Evolutionary conservation across 2,329 filamentous ascomycete genomes (phyloP), one percentile per base, ranked within the genome.

Genomic region (Aureobasidium sp.): DNA sequence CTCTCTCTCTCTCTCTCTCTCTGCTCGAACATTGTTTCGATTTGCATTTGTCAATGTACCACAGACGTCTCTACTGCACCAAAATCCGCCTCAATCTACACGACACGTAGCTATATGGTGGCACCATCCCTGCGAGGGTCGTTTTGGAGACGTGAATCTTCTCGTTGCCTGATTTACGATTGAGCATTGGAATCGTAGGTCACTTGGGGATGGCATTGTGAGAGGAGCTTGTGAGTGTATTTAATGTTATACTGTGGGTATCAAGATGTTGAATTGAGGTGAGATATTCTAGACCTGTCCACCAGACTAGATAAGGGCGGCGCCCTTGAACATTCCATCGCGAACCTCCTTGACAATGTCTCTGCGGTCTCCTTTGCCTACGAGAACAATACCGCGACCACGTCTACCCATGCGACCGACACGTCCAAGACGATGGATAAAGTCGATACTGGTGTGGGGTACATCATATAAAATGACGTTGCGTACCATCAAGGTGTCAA

Each of bases 361-460:
- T 71, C 88, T 89, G 59, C 94, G 81, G 73, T 97, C 94, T 65
- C 91, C 84, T 73, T 89, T 93, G 64, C 92, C 93, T 1, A 97
- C 90, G 39, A 99, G 78, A 31, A 97, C 92, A 66, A 97, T 86
- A 22, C 91, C 94, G 61, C 92, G 82, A 17, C 94, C 94, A 72
- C 94, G 83, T 64, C 91, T 84, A 2, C 91, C 91, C 91, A 97
- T 97, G 37, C 94, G 84, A 0, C 94, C 94, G 1, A 94, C 91
- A 62, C 94, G 84, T 17, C 94, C 94, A 5, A 97, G 84, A 17
- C 95, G 88, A 75, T 99, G 95, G 70, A 99, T 97, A 70, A 99
- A 99, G 74, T 99, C 95, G 64, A 99, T 95, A 0, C 91, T 96
- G 0, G 90, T 96, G 72, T 97, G 93, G 5, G 94, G 94, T n/a